Conservation (phyloP, 495 filamentous ascomycete genomes). For the Aspergillus sparsus region DNA sequence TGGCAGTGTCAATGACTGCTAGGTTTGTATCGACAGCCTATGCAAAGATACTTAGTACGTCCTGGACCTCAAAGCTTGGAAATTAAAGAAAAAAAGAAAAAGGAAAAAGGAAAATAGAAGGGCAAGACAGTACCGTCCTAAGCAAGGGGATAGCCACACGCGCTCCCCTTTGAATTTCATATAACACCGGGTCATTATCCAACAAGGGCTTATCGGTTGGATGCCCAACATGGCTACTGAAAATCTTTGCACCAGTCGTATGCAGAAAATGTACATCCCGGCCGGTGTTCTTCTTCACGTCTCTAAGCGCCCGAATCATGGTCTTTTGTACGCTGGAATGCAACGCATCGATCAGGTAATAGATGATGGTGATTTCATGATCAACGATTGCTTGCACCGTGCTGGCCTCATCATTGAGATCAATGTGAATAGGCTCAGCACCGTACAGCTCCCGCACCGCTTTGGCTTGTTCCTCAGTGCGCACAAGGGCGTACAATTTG, state of each 20-base stretch:
- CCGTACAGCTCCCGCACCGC: slow-evolving; percentile 41
- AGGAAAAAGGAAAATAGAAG: slow-evolving; percentile 2
- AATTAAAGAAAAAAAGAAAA: background rate
- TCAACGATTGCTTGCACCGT: slow-evolving; percentile 36
- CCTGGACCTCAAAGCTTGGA: background rate
- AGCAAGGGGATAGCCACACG: slow-evolving; percentile 9
- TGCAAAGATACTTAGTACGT: slow-evolving; percentile 14
- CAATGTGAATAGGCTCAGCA: slow-evolving; percentile 39
- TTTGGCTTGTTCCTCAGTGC: slow-evolving; percentile 42
- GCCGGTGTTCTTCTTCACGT: slow-evolving; percentile 42
- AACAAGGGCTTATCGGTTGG: slow-evolving; percentile 35
- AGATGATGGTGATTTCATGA: slow-evolving; percentile 47
- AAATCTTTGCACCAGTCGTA: slow-evolving; percentile 41
- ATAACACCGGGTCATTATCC: slow-evolving; percentile 46
- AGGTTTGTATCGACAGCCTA: slow-evolving; percentile 38
- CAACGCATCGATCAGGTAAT: slow-evolving; percentile 40
- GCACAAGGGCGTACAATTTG: slow-evolving; percentile 47
- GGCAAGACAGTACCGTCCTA: background rate
- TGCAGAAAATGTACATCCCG: slow-evolving; percentile 46
- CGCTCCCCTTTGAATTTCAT: slow-evolving; percentile 39
- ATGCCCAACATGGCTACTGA: slow-evolving; percentile 34
- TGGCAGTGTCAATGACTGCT: slow-evolving; percentile 39
- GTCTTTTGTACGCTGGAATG: slow-evolving; percentile 19
- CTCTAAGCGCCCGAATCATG: slow-evolving; percentile 45
- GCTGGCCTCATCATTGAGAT: slow-evolving; percentile 32